These are phyloP conservation scores for Carnegiea gigantea DNA, from an alignment of 179 eudicot genomes.

Conservation along the genomic window DNA sequence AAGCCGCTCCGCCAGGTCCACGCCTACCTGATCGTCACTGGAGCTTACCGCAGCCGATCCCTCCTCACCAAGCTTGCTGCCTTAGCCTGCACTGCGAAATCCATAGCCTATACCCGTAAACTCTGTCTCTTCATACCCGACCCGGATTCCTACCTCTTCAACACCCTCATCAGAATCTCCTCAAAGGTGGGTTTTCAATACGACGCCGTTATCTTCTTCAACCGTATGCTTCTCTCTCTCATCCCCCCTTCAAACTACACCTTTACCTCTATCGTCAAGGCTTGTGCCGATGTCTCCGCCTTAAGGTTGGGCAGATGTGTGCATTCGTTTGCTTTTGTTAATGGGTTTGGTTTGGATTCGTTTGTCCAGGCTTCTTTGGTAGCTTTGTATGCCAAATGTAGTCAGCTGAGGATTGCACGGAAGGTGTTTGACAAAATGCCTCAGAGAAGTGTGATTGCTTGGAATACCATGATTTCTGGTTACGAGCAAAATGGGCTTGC, in stretches of 20 bases:
- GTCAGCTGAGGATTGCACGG: constrained; percentile 28
- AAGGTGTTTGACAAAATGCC: constrained; percentile 40
- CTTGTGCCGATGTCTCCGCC: constrained; percentile 23
- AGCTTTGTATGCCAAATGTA: constrained; percentile 30
- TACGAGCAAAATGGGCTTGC: constrained; percentile 36
- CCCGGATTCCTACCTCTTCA: constrained; percentile 35
- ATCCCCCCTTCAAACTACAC: constrained; percentile 31
- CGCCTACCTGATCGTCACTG: constrained; percentile 32
- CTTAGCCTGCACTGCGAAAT: constrained; percentile 21
- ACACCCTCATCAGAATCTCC: constrained; percentile 33
- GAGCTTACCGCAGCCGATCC: constrained; percentile 18
- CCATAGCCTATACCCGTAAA: constrained; percentile 28
- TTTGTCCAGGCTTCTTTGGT: constrained; percentile 35
- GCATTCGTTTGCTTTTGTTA: constrained; percentile 27
- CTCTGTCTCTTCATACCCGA: constrained; percentile 20
- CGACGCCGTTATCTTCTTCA: constrained; percentile 28
- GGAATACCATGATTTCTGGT: constrained; percentile 40
- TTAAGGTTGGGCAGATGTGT: constrained; percentile 21
- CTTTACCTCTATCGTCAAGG: constrained; percentile 29
- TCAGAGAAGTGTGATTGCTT: constrained; percentile 30
- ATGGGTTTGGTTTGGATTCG: constrained; percentile 29
- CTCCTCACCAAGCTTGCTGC: constrained; percentile 34
- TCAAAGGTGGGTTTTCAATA: constrained; percentile 16
- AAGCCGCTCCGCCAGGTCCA: constrained; percentile 29
- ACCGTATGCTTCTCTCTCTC: constrained; percentile 19